Percentiles rank a stretch among this genome's conserved stretches.
Conservation (phyloP, 1,139 yeast genomes). For the Taiozyma onychis region DNA sequence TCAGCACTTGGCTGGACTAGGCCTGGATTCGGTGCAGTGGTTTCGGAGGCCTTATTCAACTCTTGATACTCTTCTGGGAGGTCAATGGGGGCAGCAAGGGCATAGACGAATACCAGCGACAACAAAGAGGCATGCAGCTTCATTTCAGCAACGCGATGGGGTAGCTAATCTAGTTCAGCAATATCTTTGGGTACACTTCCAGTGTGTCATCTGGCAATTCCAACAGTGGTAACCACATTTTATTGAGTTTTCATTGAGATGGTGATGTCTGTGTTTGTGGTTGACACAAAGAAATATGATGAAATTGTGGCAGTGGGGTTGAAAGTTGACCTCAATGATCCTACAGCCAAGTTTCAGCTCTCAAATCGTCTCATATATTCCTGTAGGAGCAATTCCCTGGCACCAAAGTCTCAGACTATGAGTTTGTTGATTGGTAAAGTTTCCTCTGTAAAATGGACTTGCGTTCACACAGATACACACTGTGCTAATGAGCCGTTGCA, state of each 20-base stretch:
- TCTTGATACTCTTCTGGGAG: background rate
- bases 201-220: background rate
- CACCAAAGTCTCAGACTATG: too few relatives aligned
- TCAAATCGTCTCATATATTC: too few relatives aligned
- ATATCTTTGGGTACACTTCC: background rate
- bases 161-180: background rate
- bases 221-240: background rate
- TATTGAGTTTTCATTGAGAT: background rate
- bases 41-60: background rate
- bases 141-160: background rate
- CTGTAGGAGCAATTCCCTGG: too few relatives aligned
- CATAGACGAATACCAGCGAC: background rate
- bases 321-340: background rate
- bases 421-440: too few relatives aligned
- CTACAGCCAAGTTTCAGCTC: too few relatives aligned
- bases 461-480: too few relatives aligned
- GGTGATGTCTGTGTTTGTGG: background rate
- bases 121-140: background rate
- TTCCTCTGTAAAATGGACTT: too few relatives aligned
- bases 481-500: too few relatives aligned
- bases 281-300: background rate
- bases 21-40: background rate
- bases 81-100: background rate
- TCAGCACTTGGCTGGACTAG: background rate
- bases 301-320: background rate